These are phyloP conservation scores for Kuraishia molischiana DNA, from an alignment of 805 yeast genomes.

Conservation along the genomic window DNA sequence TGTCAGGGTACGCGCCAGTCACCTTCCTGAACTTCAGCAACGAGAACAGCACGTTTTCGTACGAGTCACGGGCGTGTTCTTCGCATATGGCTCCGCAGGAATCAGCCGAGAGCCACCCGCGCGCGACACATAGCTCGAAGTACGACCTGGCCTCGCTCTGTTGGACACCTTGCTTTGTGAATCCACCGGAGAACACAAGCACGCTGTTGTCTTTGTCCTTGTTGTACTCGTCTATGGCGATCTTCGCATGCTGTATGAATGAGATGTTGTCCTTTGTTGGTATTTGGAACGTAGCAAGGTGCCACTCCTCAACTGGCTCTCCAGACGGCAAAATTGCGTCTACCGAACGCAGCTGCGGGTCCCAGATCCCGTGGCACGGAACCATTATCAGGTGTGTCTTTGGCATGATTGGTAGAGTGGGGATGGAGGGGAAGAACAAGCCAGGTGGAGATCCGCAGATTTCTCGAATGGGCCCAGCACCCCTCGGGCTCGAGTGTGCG, in stretches of 20 bases:
- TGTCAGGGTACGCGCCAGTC: constrained; percentile 34
- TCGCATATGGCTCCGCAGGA: constrained; percentile 30
- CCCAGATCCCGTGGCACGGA: constrained; percentile 30
- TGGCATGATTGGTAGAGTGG: neutral
- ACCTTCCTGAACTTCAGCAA: constrained; percentile 41
- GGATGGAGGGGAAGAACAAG: too few species aligned
- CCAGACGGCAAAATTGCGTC: constrained; percentile 6
- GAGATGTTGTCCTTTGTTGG: constrained; percentile 62
- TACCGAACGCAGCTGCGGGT: constrained; percentile 4
- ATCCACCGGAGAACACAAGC: constrained; percentile 45
- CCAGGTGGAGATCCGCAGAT: neutral
- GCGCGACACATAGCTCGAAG: constrained; percentile 28
- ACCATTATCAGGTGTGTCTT: constrained; percentile 29
- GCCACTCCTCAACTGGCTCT: constrained; percentile 57
- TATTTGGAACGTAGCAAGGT: constrained; percentile 52
- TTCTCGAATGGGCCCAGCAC: too few species aligned
- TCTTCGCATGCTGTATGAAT: constrained; percentile 51
- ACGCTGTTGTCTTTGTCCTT: constrained; percentile 9
- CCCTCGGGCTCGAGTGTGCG: too few species aligned
- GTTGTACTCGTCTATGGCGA: constrained; percentile 27
- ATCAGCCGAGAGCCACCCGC: constrained; percentile 13
- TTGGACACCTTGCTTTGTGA: constrained; percentile 50
- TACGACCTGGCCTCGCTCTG: constrained; percentile 57
- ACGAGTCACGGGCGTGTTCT: constrained; percentile 71
- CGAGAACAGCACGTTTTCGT: constrained; percentile 64